These are phyloP conservation scores for Pyronema omphalodes DNA, from an alignment of 495 filamentous ascomycete genomes.

Conservation along the genomic window DNA sequence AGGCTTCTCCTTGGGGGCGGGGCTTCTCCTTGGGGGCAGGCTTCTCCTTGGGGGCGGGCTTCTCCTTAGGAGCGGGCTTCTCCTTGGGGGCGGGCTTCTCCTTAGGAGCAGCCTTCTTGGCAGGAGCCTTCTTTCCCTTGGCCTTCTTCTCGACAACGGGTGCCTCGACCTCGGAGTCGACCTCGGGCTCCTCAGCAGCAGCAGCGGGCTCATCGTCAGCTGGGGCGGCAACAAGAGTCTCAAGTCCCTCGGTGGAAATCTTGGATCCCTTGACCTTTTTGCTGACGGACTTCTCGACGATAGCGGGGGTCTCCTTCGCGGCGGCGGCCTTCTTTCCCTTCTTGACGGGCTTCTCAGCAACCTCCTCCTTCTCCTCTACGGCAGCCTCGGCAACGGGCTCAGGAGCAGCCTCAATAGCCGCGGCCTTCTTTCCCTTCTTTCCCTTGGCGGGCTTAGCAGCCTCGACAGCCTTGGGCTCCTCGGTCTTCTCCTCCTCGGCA, in stretches of 20 bases:
- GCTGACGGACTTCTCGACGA: not conserved
- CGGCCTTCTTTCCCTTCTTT: conserved; percentile 12
- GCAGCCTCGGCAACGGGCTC: conserved; percentile 10
- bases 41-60: conserved; percentile 25
- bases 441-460: conserved; percentile 6
- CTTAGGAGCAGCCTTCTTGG: too few species aligned
- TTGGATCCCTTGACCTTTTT: not conserved
- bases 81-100: too few species aligned
- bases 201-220: conserved; percentile 1
- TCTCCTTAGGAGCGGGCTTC: not conserved
- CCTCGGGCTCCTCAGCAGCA: not conserved
- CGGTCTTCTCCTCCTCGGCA: conserved; percentile 27
- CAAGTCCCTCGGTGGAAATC: conserved; percentile 1
- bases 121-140: conserved; percentile 11
- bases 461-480: conserved; percentile 11
- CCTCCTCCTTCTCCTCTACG: not conserved
- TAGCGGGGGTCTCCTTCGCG: conserved; percentile 9
- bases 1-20: too few species aligned
- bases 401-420: conserved; percentile 5
- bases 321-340: conserved; percentile 10
- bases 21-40: conserved; percentile 21
- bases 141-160: conserved; percentile 18
- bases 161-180: not conserved
- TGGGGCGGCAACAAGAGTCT: not conserved
- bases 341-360: not conserved